phyloP scores from a whole-genome alignment of 2,329 filamentous ascomycete species.

The Neofusicoccum cordaticola region DNA sequence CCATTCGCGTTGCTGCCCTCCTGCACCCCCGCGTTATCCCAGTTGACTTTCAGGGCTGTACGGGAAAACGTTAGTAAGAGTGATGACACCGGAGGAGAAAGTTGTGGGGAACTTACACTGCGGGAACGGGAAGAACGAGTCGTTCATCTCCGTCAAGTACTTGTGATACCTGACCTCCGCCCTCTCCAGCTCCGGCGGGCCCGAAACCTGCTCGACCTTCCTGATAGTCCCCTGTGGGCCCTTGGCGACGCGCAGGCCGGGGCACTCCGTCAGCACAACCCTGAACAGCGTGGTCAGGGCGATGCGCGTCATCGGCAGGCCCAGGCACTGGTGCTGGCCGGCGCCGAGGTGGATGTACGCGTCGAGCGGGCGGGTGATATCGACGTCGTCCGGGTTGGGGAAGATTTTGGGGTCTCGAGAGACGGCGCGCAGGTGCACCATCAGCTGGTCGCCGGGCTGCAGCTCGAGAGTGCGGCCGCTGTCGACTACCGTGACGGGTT shows the following conservation, averaged over 20 bases:
- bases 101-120: conserved; percentile 38
- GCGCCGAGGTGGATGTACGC: conserved; percentile 45
- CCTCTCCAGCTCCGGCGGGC: conserved; percentile 22
- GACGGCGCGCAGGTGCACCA: conserved; percentile 44
- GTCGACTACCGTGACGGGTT: conserved; percentile 33
- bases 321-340: conserved; percentile 44
- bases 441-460: conserved; percentile 38
- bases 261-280: conserved; percentile 38
- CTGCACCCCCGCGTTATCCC: conserved; percentile 21
- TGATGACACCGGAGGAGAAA: neutral
- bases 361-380: conserved; percentile 38
- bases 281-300: conserved; percentile 47
- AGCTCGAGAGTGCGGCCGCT: conserved; percentile 30
- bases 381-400: conserved; percentile 40
- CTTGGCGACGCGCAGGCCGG: conserved; percentile 37
- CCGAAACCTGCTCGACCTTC: conserved; percentile 38
- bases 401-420: conserved; percentile 42
- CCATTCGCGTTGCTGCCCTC: neutral
- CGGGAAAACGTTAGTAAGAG: conserved; percentile 15
- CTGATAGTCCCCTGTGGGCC: conserved; percentile 42
- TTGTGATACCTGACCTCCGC: conserved; percentile 39
- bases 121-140: conserved; percentile 47
- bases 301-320: conserved; percentile 42
- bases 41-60: conserved; percentile 33
- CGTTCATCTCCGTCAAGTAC: conserved; percentile 49